Evolutionary conservation across 2,329 filamentous ascomycete genomes (phyloP), one percentile per base, ranked within the genome.

Genomic region (Beauveria sp.): DNA sequence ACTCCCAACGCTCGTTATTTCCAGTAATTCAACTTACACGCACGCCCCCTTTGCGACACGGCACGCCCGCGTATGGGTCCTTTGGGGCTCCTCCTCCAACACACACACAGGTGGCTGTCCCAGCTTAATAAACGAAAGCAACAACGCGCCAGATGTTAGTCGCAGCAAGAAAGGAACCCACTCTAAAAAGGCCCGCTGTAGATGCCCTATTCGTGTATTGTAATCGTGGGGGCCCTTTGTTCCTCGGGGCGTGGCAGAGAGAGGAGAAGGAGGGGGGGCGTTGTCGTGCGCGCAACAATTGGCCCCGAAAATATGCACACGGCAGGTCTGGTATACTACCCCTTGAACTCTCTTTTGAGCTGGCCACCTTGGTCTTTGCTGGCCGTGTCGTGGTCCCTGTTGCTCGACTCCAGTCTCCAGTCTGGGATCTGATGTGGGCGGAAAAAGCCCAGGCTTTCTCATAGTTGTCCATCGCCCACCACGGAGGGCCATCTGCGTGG

Each of bases 291-390:
- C 54, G 5, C 56, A 51, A 20, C 34, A 28, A 42, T 26, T 20
- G 57, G 48, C 38, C 57, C 48, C 57, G 38, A 52, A 52, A 52
- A 60, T 52, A 46, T 60, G 48, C 57, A 60, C 28, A 31, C 28
- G 38, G 48, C 60, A 54, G 50, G 16, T 18, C 43, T 56, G 14
- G 9, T 50, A 51, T 31, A 31, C 28, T 61, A 51, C 60, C 60
- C 60, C 60, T 62, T 56, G 60, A 62, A 62, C 60, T 56, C 51
- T 62, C 60, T 57, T 62, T 56, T 62, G 60, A 49, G 60, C 60
- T 56, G 52, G 46, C 34, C 20, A 49, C 26, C 31, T 49, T 59
- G 56, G n/a, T 50, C 20, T 31, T 26, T 34, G 28, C 55, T 46
- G 7, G 28, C 8, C 28, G 28, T 12, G 22, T 4, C 42, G 24